A percentile compares a stretch with the other conserved stretches of the same genome.
Evolutionary conservation across 495 filamentous ascomycete genomes (phyloP).

Genomic region (Hypoxylon perforatum): DNA sequence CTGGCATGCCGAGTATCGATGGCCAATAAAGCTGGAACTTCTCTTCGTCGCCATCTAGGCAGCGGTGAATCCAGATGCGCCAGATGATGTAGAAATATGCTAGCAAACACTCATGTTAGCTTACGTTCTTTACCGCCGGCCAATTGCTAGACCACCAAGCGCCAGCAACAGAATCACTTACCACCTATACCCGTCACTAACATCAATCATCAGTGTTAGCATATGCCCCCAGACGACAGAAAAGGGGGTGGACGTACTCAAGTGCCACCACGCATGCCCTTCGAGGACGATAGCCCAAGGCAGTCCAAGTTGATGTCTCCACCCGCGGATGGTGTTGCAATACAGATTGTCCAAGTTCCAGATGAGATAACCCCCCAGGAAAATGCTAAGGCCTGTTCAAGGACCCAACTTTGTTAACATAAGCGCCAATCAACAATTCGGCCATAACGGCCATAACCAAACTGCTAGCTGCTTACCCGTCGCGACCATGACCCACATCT

Average conservation of each 20-base stretch:
- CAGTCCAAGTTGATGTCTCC: conserved; percentile 78
- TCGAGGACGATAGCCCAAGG: conserved; percentile 93
- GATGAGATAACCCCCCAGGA: conserved; percentile 84
- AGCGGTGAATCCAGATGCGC: conserved; percentile 87
- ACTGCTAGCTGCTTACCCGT: conserved; percentile 47
- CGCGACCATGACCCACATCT: conserved; percentile 69
- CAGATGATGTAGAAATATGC: conserved; percentile 89
- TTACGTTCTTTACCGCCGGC: not conserved
- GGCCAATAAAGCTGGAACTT: conserved; percentile 82
- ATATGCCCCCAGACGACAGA: not conserved
- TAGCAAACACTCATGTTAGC: conserved; percentile 58
- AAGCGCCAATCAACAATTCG: conserved; percentile 19
- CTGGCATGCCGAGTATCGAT: conserved; percentile 70
- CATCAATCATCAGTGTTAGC: conserved; percentile 18
- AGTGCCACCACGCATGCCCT: conserved; percentile 98
- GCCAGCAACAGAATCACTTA: conserved; percentile 35
- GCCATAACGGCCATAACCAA: not conserved
- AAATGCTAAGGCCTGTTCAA: conserved; percentile 73
- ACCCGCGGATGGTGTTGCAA: conserved; percentile 75
- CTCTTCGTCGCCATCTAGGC: conserved; percentile 79
- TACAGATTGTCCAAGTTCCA: conserved; percentile 90
- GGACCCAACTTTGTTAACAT: conserved; percentile 13
- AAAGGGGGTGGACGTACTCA: conserved; percentile 46
- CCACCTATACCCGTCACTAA: conserved; percentile 52
- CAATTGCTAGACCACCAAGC: not conserved